These are phyloP conservation scores for Filobasidium floriforme DNA, from an alignment of 768 basidiomycete genomes.

Conservation along the genomic window DNA sequence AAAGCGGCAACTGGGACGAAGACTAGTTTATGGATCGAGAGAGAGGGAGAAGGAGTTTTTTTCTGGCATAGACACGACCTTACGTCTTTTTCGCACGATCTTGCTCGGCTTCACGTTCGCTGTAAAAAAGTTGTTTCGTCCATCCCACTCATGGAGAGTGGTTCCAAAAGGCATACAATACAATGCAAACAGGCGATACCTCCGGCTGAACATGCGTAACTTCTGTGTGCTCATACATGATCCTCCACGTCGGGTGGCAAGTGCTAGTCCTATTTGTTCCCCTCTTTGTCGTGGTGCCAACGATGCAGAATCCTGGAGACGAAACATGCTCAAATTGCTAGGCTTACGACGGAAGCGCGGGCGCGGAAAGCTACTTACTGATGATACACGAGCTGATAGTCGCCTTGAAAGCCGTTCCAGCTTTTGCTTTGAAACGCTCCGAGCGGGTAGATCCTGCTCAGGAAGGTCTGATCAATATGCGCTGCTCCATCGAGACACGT, in stretches of 20 bases:
- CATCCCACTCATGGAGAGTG: not conserved
- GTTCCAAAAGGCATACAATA: not conserved
- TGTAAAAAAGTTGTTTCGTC: not conserved
- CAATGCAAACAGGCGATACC: not conserved
- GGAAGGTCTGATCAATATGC: not conserved
- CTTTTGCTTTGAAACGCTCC: conserved; percentile 5
- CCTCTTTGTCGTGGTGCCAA: not conserved
- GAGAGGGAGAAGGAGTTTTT: not conserved
- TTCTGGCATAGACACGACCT: conserved; percentile 2
- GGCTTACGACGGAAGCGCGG: not conserved
- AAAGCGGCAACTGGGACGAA: conserved; percentile 24
- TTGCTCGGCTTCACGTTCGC: not conserved
- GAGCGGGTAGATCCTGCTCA: not conserved
- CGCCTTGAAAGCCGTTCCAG: conserved; percentile 7
- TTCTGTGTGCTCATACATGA: too few relatives aligned
- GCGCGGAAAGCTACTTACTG: not conserved
- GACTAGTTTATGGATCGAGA: conserved; percentile 9
- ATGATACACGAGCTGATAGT: conserved; percentile 2
- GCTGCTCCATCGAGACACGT: too few relatives aligned
- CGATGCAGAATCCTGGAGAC: not conserved
- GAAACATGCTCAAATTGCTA: not conserved
- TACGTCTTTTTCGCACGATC: conserved; percentile 6
- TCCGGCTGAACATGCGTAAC: too few relatives aligned
- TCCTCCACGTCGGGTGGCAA: not conserved
- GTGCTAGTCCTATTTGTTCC: not conserved